Evolutionary conservation across 139 green algal species (phyloP), one percentile per base, ranked within the genome.

Genomic region (Chlamydomonas incerta): DNA sequence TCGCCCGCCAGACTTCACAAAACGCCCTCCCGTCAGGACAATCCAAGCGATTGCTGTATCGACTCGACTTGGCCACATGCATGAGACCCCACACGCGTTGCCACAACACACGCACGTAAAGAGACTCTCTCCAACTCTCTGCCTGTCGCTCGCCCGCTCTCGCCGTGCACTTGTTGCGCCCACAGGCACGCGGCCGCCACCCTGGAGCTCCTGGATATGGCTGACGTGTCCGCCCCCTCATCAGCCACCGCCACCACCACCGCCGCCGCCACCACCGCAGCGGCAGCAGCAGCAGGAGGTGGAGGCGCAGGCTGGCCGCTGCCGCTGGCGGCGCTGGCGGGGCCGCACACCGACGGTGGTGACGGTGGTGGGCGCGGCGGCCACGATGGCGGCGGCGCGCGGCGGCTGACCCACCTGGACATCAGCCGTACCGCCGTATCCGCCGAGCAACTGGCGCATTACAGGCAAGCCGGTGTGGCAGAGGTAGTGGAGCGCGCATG

Each of bases 121-220:
- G n/a, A n/a, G n/a, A n/a, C n/a, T n/a, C n/a, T n/a, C n/a, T n/a
- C n/a, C n/a, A n/a, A n/a, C n/a, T n/a, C n/a, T n/a, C n/a, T n/a
- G 10, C 66, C 66, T 10, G 26, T 4, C 66, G 31, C n/a, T n/a
- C n/a, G n/a, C n/a, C n/a, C n/a, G n/a, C n/a, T n/a, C n/a, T 31
- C 10, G 4, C 31, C 31, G 31, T 3, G 21, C 15, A 4, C 66
- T 24, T n/a, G 9, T 31, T 46, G 9, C 14, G 31, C 31, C 4
- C 33, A 4, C 77, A 83, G 77, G 41, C 63, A 66, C 46, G 31
- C 77, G 14, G 63, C 77, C 11, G 18, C 77, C 77, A 35, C 63
- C 29, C 77, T 83, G 46, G 63, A 83, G n/a, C 63, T 34, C 0
- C n/a, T 83, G 77, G 63, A 83, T 13, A 65, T 83, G 5, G 46